Base-by-base conservation (phyloP, 2,329 filamentous ascomycete species). In the Paraphoma sp. region DNA sequence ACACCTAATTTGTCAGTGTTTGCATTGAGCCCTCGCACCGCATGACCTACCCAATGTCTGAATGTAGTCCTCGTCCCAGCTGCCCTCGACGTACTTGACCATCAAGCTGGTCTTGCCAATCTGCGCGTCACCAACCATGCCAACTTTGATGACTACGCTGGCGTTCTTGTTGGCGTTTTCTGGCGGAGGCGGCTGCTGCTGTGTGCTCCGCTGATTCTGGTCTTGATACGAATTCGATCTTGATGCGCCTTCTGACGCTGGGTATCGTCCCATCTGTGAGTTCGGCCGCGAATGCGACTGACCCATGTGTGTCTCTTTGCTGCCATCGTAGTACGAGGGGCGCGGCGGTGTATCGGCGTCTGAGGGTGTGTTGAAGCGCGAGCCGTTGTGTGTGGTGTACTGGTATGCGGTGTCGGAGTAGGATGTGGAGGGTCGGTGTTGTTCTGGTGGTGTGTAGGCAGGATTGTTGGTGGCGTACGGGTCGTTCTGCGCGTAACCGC, bases 1-100 rank as follows among this genome's bases (percentile, higher is more conserved):
- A 99, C 95, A 66, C 95, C 87, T 89, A n/a, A 11, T 12, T 23
- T 30, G 65, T 72, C 29, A 72, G 66, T 54, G 45, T 28, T 48
- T 42, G 30, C 28, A 28, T 2, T 45, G 38, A 9, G 30, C 5
- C 23, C 29, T n/a, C 2, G 18, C 23, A 28, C 11, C 5, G 30
- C 16, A 43, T 36, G 64, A 23, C 82, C 60, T 78, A 89, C 87
- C 95, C 44, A 99, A 82, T 18, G 95, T 99, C 80, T 99, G 95
- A 72, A 99, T 99, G 79, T 99, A 99, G 77, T 99, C 95, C 80
- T 99, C 95, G 78, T 99, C 95, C 93, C 95, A 99, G 79, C 93
- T 97, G 57, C 95, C 95, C 80, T 99, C 95, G 53, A 99, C 95
- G 74, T 99, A 99, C 79, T 99, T 99, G 73, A 99, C 95, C 95